Evolutionary conservation across 2,329 filamentous ascomycete genomes (phyloP).

Genomic region (Clonostachys solani): DNA sequence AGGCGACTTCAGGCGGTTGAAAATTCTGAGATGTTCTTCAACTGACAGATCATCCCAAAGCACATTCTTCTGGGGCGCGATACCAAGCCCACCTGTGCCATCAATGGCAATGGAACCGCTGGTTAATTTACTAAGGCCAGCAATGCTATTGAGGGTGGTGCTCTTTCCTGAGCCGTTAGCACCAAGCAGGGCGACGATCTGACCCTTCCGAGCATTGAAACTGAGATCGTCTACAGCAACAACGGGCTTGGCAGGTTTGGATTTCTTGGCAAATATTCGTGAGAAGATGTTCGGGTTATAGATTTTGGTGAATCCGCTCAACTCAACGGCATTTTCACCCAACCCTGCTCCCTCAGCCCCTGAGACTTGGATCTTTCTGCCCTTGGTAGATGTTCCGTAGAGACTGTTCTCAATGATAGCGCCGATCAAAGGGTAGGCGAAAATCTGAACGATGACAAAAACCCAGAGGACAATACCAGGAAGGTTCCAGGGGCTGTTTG

Average conservation of each 20-base stretch:
- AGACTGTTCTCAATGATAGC: conserved; percentile 68
- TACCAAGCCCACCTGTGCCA: conserved; percentile 73
- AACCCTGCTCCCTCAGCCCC: no score
- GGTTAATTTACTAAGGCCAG: conserved; percentile 74
- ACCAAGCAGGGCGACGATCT: conserved; percentile 82
- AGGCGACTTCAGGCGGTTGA: conserved; percentile 75
- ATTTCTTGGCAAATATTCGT: conserved; percentile 36
- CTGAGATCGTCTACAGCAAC: conserved; percentile 74
- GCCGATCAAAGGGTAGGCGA: conserved; percentile 73
- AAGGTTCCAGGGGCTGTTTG: conserved; percentile 61
- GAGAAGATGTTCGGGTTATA: conserved; percentile 66
- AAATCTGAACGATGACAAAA: conserved; percentile 71
- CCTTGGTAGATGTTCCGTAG: conserved; percentile 68
- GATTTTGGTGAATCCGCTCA: conserved; percentile 72
- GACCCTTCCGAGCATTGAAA: conserved; percentile 67
- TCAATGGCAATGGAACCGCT: conserved; percentile 75
- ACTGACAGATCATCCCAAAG: conserved; percentile 88
- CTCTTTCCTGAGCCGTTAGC: conserved; percentile 90
- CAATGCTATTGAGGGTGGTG: conserved; percentile 84
- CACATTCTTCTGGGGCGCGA: conserved; percentile 92
- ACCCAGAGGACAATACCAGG: conserved; percentile 75
- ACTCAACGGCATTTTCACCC: conserved; percentile 41
- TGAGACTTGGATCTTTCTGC: conserved; percentile 42
- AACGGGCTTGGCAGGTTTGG: conserved; percentile 53
- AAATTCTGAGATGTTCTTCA: conserved; percentile 77